Conservation (phyloP, 306 rosid species). For the Chamaecrista fasciculata region DNA sequence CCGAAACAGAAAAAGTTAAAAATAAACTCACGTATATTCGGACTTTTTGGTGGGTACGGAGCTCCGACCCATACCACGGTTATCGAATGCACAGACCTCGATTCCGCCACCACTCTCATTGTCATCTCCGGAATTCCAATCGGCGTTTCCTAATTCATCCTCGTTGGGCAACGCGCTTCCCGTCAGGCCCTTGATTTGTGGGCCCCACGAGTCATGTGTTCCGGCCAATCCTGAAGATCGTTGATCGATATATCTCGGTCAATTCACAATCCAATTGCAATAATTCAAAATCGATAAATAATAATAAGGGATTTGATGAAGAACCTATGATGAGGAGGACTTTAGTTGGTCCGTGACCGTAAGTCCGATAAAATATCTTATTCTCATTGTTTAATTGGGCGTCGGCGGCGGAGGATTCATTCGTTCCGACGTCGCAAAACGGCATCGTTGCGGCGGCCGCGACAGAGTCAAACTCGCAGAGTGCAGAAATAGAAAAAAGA, state of each 20-base stretch:
- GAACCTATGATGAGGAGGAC: constrained; percentile 93
- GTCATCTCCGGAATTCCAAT: constrained; percentile 34
- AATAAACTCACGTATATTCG: constrained; percentile 70
- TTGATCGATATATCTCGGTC: not conserved
- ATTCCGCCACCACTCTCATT: constrained; percentile 54
- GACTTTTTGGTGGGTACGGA: constrained; percentile 59
- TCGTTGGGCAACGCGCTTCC: constrained; percentile 62
- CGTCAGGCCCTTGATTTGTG: constrained; percentile 65
- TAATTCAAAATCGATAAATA: too few species aligned
- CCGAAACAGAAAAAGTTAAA: not conserved
- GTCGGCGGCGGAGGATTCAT: constrained; percentile 10
- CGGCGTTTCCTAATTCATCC: constrained; percentile 25
- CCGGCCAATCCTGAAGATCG: constrained; percentile 78
- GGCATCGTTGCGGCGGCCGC: constrained; percentile 37
- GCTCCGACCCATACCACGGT: constrained; percentile 94
- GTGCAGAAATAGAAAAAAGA: not conserved
- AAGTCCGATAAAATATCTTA: constrained; percentile 63
- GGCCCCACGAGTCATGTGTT: constrained; percentile 85
- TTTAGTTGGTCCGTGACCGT: constrained; percentile 84
- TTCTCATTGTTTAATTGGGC: constrained; percentile 32
- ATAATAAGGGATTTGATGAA: not conserved
- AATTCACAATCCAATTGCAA: constrained; percentile 20
- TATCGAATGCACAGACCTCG: constrained; percentile 90
- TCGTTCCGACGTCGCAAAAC: constrained; percentile 41
- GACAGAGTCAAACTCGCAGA: not conserved